A percentile compares a stretch with the other conserved stretches of the same genome.
These are phyloP conservation scores for Arthrobotrys sphaeroides DNA, from an alignment of 2,329 filamentous ascomycete species.

Conservation along the genomic window DNA sequence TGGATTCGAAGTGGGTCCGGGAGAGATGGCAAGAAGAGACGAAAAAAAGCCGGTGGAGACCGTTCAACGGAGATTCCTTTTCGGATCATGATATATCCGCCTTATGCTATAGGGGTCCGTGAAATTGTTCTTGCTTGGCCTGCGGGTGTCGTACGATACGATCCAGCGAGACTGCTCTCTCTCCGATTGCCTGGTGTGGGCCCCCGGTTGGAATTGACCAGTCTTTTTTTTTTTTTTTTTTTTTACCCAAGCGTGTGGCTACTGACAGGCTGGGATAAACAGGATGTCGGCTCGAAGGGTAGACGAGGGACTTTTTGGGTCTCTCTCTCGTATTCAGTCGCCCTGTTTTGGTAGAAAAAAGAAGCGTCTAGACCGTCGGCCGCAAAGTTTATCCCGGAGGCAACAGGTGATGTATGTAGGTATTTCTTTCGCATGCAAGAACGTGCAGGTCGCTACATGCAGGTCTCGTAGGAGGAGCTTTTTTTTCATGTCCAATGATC, in stretches of 20 bases:
- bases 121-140: slow-evolving; percentile 24
- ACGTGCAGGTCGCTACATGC: slow-evolving; percentile 9
- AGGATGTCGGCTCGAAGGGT: background rate
- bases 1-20: background rate
- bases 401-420: slow-evolving; percentile 5
- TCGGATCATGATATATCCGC: slow-evolving; percentile 45
- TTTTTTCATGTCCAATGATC: slow-evolving; percentile 40
- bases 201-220: slow-evolving; percentile 11
- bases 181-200: background rate
- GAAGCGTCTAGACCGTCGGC: slow-evolving; percentile 35
- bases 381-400: background rate
- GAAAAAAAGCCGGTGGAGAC: slow-evolving; percentile 14
- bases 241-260: slow-evolving; percentile 10
- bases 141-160: slow-evolving; percentile 32
- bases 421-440: slow-evolving; percentile 22
- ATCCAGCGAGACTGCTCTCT: background rate
- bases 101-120: slow-evolving; percentile 34
- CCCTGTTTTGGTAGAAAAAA: slow-evolving; percentile 15
- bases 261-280: slow-evolving; percentile 2
- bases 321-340: slow-evolving; percentile 30
- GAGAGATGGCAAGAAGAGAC: slow-evolving; percentile 37
- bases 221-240: background rate
- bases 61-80: slow-evolving; percentile 13
- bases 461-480: background rate
- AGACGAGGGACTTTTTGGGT: background rate